These are phyloP conservation scores for Fusarium armeniacum DNA, from an alignment of 2,329 filamentous ascomycete species.

Conservation along the genomic window DNA sequence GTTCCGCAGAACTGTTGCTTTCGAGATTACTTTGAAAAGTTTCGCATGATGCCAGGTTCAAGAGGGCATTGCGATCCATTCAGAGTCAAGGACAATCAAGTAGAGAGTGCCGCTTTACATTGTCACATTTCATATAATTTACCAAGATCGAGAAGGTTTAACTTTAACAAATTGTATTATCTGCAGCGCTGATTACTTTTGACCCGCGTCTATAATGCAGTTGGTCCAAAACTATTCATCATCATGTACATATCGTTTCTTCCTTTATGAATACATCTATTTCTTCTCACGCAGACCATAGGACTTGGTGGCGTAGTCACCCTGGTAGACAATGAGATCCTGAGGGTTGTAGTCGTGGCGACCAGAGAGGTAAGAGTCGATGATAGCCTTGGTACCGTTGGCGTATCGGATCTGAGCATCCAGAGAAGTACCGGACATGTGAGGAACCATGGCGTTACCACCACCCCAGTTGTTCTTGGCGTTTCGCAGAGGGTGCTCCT, in stretches of 20 bases:
- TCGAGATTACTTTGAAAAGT: neutral
- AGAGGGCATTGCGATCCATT: neutral
- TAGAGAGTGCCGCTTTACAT: neutral
- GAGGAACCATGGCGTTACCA: conserved; percentile 98
- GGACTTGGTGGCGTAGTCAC: conserved; percentile 95
- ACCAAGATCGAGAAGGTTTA: neutral
- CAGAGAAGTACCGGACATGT: conserved; percentile 99
- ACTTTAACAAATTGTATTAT: conserved; percentile 46
- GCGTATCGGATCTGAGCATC: conserved; percentile 96
- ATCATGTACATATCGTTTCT: conserved; percentile 43
- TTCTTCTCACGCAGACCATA: conserved; percentile 80
- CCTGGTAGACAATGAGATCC: conserved; percentile 90
- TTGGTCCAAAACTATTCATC: conserved; percentile 39
- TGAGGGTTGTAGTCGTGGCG: conserved; percentile 88
- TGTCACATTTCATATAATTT: neutral
- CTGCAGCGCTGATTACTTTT: conserved; percentile 44
- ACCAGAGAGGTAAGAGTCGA: conserved; percentile 91
- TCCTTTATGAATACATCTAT: conserved; percentile 37
- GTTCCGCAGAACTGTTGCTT: neutral
- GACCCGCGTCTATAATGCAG: conserved; percentile 44
- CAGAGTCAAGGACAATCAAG: neutral
- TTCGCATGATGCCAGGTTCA: neutral
- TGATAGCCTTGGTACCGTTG: conserved; percentile 87
- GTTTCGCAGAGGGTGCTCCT: conserved; percentile 91
- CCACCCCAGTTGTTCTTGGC: conserved; percentile 96